phyloP scores from a whole-genome alignment of 768 basidiomycete genomes.

The Austroboletus festivus region DNA sequence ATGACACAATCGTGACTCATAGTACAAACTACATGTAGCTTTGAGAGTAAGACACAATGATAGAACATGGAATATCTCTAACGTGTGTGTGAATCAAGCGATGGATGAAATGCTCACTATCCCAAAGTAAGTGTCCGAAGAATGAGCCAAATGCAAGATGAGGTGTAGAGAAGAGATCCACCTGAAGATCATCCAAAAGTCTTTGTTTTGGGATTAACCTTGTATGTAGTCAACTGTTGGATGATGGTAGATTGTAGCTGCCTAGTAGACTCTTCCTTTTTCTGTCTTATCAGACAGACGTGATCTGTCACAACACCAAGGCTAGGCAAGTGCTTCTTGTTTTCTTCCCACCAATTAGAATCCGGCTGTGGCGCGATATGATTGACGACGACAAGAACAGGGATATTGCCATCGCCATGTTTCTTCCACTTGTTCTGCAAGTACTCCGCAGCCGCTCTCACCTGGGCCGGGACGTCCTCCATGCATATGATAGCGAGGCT shows the following conservation, averaged over 20 bases:
- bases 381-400: slow-evolving; percentile 20
- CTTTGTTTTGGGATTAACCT: neutral
- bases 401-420: slow-evolving; percentile 13
- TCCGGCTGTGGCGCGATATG: slow-evolving; percentile 20
- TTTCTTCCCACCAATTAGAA: slow-evolving; percentile 21
- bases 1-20: neutral
- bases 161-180: too few species aligned
- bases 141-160: too few species aligned
- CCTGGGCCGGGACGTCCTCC: slow-evolving; percentile 20
- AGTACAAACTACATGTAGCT: too few species aligned
- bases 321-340: slow-evolving; percentile 18
- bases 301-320: slow-evolving; percentile 14
- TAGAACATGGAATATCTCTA: too few species aligned
- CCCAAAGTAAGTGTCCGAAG: too few species aligned
- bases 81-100: too few species aligned
- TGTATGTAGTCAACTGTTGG: slow-evolving; percentile 3
- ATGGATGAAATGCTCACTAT: too few species aligned
- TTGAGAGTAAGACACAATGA: neutral
- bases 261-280: slow-evolving; percentile 19
- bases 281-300: slow-evolving; percentile 16
- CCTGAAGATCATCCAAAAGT: too few species aligned
- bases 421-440: slow-evolving; percentile 16
- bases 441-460: slow-evolving; percentile 19
- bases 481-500: slow-evolving; percentile 22
- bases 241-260: slow-evolving; percentile 17